These are phyloP conservation scores for Amanita jacksonii DNA, from an alignment of 768 basidiomycete genomes.

Conservation along the genomic window DNA sequence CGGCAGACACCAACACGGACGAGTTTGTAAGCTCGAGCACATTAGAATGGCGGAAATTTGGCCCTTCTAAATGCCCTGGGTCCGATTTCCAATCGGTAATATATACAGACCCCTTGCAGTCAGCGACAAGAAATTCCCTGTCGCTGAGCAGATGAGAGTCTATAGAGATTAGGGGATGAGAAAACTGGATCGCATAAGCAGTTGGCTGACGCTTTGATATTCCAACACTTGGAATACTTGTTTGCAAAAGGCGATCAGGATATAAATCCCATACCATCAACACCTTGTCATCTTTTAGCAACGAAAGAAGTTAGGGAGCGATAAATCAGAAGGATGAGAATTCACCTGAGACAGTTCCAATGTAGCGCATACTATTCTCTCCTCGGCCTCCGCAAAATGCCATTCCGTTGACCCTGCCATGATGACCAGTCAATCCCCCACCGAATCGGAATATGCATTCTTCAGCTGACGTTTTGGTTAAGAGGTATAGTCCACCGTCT, in stretches of 20 bases:
- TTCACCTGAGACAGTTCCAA: conserved; percentile 73
- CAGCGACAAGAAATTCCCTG: conserved; percentile 75
- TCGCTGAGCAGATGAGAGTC: conserved; percentile 60
- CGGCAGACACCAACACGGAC: conserved; percentile 43
- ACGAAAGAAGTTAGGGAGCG: conserved; percentile 6
- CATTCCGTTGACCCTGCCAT: conserved; percentile 70
- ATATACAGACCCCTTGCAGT: conserved; percentile 64
- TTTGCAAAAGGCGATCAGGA: conserved; percentile 31
- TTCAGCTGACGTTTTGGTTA: conserved; percentile 43
- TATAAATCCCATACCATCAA: conserved; percentile 83
- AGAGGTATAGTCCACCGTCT: conserved; percentile 62
- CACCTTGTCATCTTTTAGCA: conserved; percentile 61
- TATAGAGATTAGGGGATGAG: conserved; percentile 62
- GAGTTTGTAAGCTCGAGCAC: conserved; percentile 70
- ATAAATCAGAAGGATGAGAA: conserved; percentile 2
- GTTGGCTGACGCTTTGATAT: conserved; percentile 56
- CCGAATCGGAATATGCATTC: conserved; percentile 65
- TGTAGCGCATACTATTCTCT: conserved; percentile 58
- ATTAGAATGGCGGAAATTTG: conserved; percentile 51
- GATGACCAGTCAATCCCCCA: conserved; percentile 74
- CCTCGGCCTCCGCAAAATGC: conserved; percentile 70
- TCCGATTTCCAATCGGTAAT: conserved; percentile 80
- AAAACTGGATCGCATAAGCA: conserved; percentile 65
- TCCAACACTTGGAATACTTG: conserved; percentile 20
- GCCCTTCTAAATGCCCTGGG: conserved; percentile 41